phyloP scores from a whole-genome alignment of 805 yeast species.

The Wickerhamomyces xylosicus region DNA sequence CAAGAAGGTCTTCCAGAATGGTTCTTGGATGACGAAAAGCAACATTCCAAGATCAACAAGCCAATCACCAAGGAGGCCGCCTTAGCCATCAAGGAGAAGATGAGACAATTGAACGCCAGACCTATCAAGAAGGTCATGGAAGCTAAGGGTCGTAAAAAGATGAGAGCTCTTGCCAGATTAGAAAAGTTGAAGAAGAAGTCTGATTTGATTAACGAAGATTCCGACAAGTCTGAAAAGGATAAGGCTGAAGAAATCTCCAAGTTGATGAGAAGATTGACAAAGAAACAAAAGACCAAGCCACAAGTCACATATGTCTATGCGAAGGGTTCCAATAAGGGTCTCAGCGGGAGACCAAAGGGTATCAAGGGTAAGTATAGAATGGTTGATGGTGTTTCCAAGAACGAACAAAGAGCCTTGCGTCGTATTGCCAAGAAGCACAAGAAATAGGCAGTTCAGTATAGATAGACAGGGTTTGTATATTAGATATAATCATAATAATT shows the following conservation, averaged over 20 bases:
- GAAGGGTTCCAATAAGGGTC: slow-evolving; percentile 70
- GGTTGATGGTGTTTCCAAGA: slow-evolving; percentile 98
- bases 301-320: slow-evolving; percentile 88
- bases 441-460: slow-evolving; percentile 20
- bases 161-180: slow-evolving; percentile 79
- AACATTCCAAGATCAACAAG: slow-evolving; percentile 74
- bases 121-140: slow-evolving; percentile 98
- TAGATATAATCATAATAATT: not conserved
- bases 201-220: slow-evolving; percentile 81
- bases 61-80: slow-evolving; percentile 96
- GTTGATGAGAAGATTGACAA: slow-evolving; percentile 71
- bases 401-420: slow-evolving; percentile 87
- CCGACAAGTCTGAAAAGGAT: slow-evolving; percentile 80
- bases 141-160: slow-evolving; percentile 92
- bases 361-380: slow-evolving; percentile 95
- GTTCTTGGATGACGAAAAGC: slow-evolving; percentile 89
- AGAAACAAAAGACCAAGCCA: slow-evolving; percentile 63
- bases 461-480: not conserved
- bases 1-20: slow-evolving; percentile 89
- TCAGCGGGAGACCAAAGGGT: slow-evolving; percentile 94
- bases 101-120: slow-evolving; percentile 82
- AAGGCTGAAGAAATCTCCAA: slow-evolving; percentile 89
- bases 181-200: slow-evolving; percentile 90
- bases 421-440: slow-evolving; percentile 83
- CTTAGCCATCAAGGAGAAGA: slow-evolving; percentile 62